Conservation (phyloP, 1,284 basidiomycete genomes). For the Cutaneotrichosporon mucoides region DNA sequence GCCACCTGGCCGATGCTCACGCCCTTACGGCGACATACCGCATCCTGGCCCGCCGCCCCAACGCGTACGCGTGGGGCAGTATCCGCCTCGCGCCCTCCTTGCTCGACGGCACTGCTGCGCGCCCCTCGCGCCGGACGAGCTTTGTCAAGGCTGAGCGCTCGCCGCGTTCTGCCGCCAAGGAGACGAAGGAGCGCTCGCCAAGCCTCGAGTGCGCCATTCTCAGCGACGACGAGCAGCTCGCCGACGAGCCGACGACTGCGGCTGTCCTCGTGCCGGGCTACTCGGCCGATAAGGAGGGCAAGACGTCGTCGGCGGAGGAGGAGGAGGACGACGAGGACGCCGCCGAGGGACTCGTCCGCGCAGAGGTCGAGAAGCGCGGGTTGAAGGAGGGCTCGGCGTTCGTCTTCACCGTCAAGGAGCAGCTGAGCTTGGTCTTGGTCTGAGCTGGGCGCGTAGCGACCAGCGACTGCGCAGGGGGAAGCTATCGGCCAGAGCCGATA, state of each 20-base stretch:
- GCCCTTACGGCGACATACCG: constrained; percentile 39
- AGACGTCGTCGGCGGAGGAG: background rate
- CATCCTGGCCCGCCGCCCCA: constrained; percentile 38
- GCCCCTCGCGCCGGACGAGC: constrained; percentile 26
- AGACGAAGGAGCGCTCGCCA: background rate
- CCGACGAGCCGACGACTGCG: background rate
- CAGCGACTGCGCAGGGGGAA: too few relatives aligned
- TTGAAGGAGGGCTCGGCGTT: constrained; percentile 41
- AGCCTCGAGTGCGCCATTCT: background rate
- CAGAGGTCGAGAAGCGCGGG: constrained; percentile 33
- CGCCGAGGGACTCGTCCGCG: constrained; percentile 35
- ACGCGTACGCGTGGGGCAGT: constrained; percentile 37
- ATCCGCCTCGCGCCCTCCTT: constrained; percentile 40
- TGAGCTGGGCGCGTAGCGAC: constrained; percentile 8
- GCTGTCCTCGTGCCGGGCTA: background rate
- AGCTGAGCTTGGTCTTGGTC: constrained; percentile 43
- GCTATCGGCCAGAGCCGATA: background rate
- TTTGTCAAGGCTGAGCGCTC: constrained; percentile 22
- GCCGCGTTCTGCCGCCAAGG: background rate
- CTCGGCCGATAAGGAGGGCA: background rate
- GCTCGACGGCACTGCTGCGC: constrained; percentile 15
- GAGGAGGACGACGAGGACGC: constrained; percentile 41
- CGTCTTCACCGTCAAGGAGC: constrained; percentile 42
- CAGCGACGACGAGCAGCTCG: constrained; percentile 7
- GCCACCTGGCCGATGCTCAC: constrained; percentile 35